Evolutionary conservation across 306 rosid genomes (phyloP), one percentile per base, ranked within the genome.

Genomic region (Glycine latifolia): DNA sequence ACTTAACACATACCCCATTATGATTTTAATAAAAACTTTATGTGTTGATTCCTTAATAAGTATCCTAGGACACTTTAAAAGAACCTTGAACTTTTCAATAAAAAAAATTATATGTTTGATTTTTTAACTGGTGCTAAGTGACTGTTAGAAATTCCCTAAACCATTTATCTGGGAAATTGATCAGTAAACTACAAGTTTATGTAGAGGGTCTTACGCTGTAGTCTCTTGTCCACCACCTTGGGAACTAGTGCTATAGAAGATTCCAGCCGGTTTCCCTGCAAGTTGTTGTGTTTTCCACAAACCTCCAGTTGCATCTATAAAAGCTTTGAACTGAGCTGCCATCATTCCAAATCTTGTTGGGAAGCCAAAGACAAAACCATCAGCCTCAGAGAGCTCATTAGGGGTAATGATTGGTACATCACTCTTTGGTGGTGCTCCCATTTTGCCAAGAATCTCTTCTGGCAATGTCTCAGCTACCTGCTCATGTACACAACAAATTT

Each of bases 211-310:
- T 89, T 87, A 92, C 97, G 95, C 92, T 3, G 95, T 92, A 12
- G 95, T 92, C 86, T 92, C 95, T 81, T 92, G 95, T 58, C 97
- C 97, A 37, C 95, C 93, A 37, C 97, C 95, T 82, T 92, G 97
- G 65, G 95, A 89, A 53, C 93, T 91, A 0, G 97, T 92, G 87
- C 95, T 86, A 82, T 67, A 89, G 83, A 92, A 92, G 83, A 92
- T 60, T 54, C 97, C 93, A 3, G 97, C 93, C 47, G 94, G 97
- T 76, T 90, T 92, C 55, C 97, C 97, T 7, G 92, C 93, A 81
- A 92, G 97, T 81, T 89, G 91, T 85, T 92, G 95, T 53, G 97
- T 84, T 82, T 90, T 85, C 97, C 97, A 92, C 31, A 90, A 75
- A 12, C 91, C 88, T 7, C 94, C 97, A 66, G 97, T 92, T 60